Evolutionary conservation across 2,329 filamentous ascomycete species (phyloP).

Genomic region (Penicillium nordicum): DNA sequence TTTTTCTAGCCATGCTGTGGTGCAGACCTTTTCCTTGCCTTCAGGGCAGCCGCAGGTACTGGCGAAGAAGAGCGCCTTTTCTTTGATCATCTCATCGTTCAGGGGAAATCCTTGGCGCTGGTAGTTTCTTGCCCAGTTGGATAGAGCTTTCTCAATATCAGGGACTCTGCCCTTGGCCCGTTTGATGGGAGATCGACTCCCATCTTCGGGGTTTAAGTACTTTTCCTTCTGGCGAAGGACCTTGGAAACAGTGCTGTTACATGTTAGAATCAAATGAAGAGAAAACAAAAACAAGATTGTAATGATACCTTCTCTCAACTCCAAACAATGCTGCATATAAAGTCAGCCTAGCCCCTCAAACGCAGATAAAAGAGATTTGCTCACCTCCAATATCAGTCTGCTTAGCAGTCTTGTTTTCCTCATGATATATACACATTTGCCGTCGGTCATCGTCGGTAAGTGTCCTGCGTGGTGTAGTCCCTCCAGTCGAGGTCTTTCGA

Average conservation of each 20-base stretch:
- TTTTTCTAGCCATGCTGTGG: slow-evolving; percentile 80
- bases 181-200: slow-evolving; percentile 74
- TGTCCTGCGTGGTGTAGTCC: slow-evolving; percentile 72
- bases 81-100: slow-evolving; percentile 75
- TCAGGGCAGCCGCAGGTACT: slow-evolving; percentile 69
- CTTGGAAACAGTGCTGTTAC: slow-evolving; percentile 89
- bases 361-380: slow-evolving; percentile 23
- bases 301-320: slow-evolving; percentile 84
- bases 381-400: slow-evolving; percentile 92
- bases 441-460: slow-evolving; percentile 87
- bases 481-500: slow-evolving; percentile 42
- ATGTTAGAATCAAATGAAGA: slow-evolving; percentile 19
- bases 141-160: slow-evolving; percentile 86
- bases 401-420: slow-evolving; percentile 84
- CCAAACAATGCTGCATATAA: slow-evolving; percentile 70
- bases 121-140: slow-evolving; percentile 81
- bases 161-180: slow-evolving; percentile 79
- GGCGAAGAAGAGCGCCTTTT: slow-evolving; percentile 79
- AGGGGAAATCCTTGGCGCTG: slow-evolving; percentile 71
- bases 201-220: slow-evolving; percentile 79
- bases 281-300: slow-evolving; percentile 7
- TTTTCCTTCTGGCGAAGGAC: slow-evolving; percentile 92
- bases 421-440: slow-evolving; percentile 89
- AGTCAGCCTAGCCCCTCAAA: slow-evolving; percentile 16
- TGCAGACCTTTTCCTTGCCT: slow-evolving; percentile 67